phyloP scores from a whole-genome alignment of 805 yeast species.

The Zygosaccharomyces kombuchaensis region DNA sequence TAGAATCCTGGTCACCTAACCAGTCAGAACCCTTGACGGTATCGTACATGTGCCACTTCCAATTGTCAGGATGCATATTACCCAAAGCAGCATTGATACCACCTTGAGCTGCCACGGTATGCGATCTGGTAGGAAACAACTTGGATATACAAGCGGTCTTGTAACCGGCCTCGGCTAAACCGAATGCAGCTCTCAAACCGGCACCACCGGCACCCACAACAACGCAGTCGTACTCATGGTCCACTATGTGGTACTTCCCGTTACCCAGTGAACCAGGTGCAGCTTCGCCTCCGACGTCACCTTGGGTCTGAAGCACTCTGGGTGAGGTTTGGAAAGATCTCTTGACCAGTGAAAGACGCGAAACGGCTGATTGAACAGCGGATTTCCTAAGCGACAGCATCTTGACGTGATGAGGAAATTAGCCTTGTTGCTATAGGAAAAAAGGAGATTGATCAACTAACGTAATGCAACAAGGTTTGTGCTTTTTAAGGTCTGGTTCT shows the following conservation, averaged over 20 bases:
- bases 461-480: not conserved
- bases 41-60: conserved; percentile 99
- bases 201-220: conserved; percentile 99
- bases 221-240: conserved; percentile 96
- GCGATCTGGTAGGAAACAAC: conserved; percentile 96
- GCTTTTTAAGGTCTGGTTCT: not conserved
- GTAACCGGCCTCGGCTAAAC: conserved; percentile 93
- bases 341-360: conserved; percentile 5
- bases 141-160: conserved; percentile 97
- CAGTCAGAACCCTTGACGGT: conserved; percentile 99
- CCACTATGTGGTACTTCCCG: conserved; percentile 82
- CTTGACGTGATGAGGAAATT: not conserved
- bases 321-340: conserved; percentile 10
- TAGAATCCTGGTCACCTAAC: conserved; percentile 99
- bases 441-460: not conserved
- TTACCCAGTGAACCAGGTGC: conserved; percentile 40
- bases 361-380: conserved; percentile 8
- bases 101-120: conserved; percentile 99
- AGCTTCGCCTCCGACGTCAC: conserved; percentile 43
- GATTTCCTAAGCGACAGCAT: conserved; percentile 13
- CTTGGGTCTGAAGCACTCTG: conserved; percentile 26
- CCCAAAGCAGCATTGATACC: conserved; percentile 99
- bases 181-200: conserved; percentile 97
- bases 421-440: not conserved
- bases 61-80: conserved; percentile 95